A percentile compares a stretch with the other conserved stretches of the same genome.
Evolutionary conservation across 2,329 filamentous ascomycete genomes (phyloP).

Genomic region (Truncatella angustata): DNA sequence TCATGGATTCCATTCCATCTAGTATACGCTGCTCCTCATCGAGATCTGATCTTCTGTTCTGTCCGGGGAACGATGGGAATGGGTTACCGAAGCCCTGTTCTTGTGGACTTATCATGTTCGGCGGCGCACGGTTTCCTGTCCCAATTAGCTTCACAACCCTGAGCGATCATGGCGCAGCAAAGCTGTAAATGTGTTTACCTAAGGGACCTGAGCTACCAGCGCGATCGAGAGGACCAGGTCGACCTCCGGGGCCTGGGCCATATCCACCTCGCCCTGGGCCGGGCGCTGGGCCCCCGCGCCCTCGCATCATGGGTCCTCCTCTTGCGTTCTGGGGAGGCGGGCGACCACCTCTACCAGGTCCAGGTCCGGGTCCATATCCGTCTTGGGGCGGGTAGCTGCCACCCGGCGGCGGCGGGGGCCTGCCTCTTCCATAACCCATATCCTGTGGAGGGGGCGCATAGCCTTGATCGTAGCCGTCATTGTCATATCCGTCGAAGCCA

Average conservation of each 20-base stretch:
- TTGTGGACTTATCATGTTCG: constrained; percentile 21
- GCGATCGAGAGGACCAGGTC: constrained; percentile 38
- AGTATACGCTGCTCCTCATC: constrained; percentile 40
- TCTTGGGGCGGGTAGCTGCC: constrained; percentile 41
- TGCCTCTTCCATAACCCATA: constrained; percentile 43
- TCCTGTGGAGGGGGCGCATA: constrained; percentile 38
- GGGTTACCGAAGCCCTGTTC: constrained; percentile 38
- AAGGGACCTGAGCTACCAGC: constrained; percentile 34
- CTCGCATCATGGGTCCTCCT: constrained; percentile 42
- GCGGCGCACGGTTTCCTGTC: constrained; percentile 20
- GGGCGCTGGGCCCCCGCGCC: constrained; percentile 21
- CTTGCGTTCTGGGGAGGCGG: constrained; percentile 41
- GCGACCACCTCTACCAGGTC: constrained; percentile 39
- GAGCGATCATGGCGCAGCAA: no score
- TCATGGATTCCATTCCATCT: constrained; percentile 40
- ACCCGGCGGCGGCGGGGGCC: constrained; percentile 35
- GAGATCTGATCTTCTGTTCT: constrained; percentile 34
- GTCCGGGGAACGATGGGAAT: constrained; percentile 43
- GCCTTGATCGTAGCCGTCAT: constrained; percentile 39
- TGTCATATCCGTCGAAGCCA: constrained; percentile 39
- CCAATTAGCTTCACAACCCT: constrained; percentile 20
- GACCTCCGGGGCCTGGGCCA: no score
- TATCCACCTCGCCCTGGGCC: no score
- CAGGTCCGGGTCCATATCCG: constrained; percentile 39
- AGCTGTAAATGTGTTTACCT: constrained; percentile 20